These are phyloP conservation scores for Schizosaccharomyces octosporus DNA, from an alignment of 805 yeast genomes.

Conservation along the genomic window DNA sequence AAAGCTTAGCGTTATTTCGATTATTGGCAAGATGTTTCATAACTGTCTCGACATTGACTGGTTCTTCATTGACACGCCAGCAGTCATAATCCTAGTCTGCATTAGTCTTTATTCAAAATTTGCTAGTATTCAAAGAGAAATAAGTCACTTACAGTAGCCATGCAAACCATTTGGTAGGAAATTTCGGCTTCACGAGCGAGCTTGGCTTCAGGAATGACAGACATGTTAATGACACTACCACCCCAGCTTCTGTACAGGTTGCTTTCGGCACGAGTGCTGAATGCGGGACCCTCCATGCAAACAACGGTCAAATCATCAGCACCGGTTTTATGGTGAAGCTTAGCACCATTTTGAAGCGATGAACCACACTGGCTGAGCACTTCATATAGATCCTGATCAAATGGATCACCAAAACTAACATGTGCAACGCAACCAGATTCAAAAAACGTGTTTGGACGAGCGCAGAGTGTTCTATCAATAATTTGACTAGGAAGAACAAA, in stretches of 20 bases:
- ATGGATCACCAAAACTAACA: constrained; percentile 93
- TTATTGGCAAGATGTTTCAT: constrained; percentile 28
- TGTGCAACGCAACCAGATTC: constrained; percentile 90
- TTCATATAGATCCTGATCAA: constrained; percentile 47
- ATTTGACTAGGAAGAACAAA: constrained; percentile 91
- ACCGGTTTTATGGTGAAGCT: constrained; percentile 34
- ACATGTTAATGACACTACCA: constrained; percentile 90
- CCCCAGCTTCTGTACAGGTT: constrained; percentile 67
- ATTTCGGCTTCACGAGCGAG: constrained; percentile 94
- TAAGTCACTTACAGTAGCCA: constrained; percentile 37
- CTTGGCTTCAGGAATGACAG: constrained; percentile 89
- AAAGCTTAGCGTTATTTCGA: constrained; percentile 55
- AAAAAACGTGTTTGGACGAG: constrained; percentile 69
- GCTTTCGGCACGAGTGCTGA: constrained; percentile 91
- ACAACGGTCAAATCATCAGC: constrained; percentile 58
- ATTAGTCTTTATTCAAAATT: neutral
- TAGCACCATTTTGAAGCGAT: constrained; percentile 31
- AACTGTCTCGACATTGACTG: constrained; percentile 94
- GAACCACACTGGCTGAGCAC: constrained; percentile 37
- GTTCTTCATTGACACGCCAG: constrained; percentile 86
- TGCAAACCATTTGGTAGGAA: constrained; percentile 91
- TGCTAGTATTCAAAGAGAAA: neutral
- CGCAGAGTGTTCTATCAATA: constrained; percentile 91
- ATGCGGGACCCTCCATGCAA: constrained; percentile 98
- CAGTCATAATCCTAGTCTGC: constrained; percentile 61